Percentiles rank a stretch among this genome's conserved stretches.
Conservation (phyloP, 441 rosid genomes). For the Geranium incanum region DNA sequence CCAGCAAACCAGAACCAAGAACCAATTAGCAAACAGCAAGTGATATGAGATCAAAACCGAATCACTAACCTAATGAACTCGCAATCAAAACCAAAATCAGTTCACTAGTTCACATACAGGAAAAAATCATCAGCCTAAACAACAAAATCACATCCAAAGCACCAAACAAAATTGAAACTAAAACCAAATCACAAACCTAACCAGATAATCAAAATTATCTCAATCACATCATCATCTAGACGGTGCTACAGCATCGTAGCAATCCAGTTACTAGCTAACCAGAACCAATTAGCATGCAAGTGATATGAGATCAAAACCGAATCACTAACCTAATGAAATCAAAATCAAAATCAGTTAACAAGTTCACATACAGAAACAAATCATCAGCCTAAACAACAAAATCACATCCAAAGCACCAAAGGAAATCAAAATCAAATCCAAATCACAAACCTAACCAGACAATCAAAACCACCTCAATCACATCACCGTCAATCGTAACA, state of each 20-base stretch:
- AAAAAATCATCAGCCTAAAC: neutral
- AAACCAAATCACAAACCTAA: neutral
- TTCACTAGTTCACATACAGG: neutral
- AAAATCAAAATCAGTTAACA: neutral
- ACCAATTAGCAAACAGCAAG: neutral
- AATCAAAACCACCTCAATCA: neutral
- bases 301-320: neutral
- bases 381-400: neutral
- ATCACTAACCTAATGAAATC: neutral
- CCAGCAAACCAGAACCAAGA: neutral
- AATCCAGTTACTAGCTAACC: constrained; percentile 8
- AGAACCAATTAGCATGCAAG: too few species aligned
- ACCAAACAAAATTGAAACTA: neutral
- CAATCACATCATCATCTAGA: neutral
- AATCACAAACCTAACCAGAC: neutral
- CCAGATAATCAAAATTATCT: neutral
- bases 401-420: neutral
- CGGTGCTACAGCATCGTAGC: constrained; percentile 21
- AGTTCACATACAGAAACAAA: neutral
- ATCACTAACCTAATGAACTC: too few species aligned
- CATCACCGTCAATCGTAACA: constrained; percentile 25
- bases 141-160: neutral
- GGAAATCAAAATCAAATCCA: neutral
- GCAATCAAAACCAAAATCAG: neutral
- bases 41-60: neutral